A percentile compares a stretch with the other conserved stretches of the same genome.
These are phyloP conservation scores for Cladophialophora bantiana DNA, from an alignment of 2,329 filamentous ascomycete genomes.

Conservation along the genomic window DNA sequence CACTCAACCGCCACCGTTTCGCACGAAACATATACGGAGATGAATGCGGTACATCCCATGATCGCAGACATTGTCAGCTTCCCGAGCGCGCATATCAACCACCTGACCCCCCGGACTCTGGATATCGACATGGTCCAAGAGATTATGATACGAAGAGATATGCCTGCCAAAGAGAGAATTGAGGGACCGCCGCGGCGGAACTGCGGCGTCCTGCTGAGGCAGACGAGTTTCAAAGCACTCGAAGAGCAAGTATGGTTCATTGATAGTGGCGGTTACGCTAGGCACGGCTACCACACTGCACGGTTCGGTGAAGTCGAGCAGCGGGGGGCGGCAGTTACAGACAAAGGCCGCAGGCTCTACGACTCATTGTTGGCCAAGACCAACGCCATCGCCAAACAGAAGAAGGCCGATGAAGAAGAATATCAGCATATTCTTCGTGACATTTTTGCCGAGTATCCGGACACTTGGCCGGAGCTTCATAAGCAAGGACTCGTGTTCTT, in stretches of 20 bases:
- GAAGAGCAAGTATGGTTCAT: constrained; percentile 57
- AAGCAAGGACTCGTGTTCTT: constrained; percentile 51
- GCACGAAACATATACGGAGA: constrained; percentile 42
- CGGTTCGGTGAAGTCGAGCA: constrained; percentile 64
- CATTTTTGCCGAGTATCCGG: constrained; percentile 47
- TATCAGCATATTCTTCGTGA: too few relatives aligned
- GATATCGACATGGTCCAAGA: constrained; percentile 57
- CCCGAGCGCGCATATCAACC: constrained; percentile 59
- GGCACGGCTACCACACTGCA: constrained; percentile 55
- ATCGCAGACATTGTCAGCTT: constrained; percentile 58
- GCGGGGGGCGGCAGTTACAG: constrained; percentile 59
- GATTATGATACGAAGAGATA: constrained; percentile 51
- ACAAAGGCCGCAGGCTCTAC: constrained; percentile 55
- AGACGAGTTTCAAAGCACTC: constrained; percentile 62
- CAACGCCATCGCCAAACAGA: constrained; percentile 44
- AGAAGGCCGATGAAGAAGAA: neutral
- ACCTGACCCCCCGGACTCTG: constrained; percentile 60
- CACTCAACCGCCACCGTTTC: constrained; percentile 48
- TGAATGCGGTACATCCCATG: constrained; percentile 56
- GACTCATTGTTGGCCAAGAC: constrained; percentile 42
- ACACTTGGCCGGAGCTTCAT: constrained; percentile 51
- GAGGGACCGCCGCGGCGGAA: constrained; percentile 58
- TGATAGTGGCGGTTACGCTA: constrained; percentile 29
- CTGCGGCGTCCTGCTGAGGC: constrained; percentile 58
- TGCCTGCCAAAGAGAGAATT: constrained; percentile 58